Evolutionary conservation across 2,329 filamentous ascomycete genomes (phyloP).

Genomic region (Aspergillus costaricaensis): DNA sequence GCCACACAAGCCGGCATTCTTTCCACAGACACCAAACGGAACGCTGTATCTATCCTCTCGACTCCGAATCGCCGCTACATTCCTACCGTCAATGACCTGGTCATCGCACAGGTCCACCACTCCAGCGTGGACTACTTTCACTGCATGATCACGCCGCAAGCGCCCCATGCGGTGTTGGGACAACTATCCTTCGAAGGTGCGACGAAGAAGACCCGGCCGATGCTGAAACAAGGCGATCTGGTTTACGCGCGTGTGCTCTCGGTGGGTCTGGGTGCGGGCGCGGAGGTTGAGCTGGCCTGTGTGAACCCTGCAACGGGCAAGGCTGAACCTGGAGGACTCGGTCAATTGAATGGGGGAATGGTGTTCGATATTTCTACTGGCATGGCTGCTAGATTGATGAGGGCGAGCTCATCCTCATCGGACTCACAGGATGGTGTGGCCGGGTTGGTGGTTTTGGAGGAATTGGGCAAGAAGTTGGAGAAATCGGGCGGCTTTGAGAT

Average conservation of each 20-base stretch:
- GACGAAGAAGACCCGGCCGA: conserved; percentile 85
- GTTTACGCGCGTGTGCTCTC: conserved; percentile 85
- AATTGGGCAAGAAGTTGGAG: conserved; percentile 72
- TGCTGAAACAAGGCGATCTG: conserved; percentile 71
- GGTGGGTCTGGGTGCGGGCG: conserved; percentile 76
- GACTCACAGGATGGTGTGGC: conserved; percentile 53
- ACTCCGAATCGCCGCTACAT: conserved; percentile 64
- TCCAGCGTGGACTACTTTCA: conserved; percentile 76
- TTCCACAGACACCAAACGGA: conserved; percentile 44
- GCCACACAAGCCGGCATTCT: conserved; percentile 40
- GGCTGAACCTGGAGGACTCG: conserved; percentile 81
- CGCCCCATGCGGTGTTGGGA: conserved; percentile 68
- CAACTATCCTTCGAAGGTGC: conserved; percentile 92
- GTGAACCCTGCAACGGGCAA: conserved; percentile 85
- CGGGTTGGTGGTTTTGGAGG: conserved; percentile 73
- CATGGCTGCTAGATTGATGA: conserved; percentile 74
- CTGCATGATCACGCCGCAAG: conserved; percentile 70
- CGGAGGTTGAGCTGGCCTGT: conserved; percentile 89
- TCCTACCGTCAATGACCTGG: conserved; percentile 77
- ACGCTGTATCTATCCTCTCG: conserved; percentile 38
- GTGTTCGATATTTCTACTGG: conserved; percentile 76
- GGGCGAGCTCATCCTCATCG: conserved; percentile 43
- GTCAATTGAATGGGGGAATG: conserved; percentile 82
- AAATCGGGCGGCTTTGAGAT: conserved; percentile 74
- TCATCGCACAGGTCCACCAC: conserved; percentile 83